Evolutionary conservation across 2,329 filamentous ascomycete genomes (phyloP).

Genomic region (Aspergillus eucalypticola): DNA sequence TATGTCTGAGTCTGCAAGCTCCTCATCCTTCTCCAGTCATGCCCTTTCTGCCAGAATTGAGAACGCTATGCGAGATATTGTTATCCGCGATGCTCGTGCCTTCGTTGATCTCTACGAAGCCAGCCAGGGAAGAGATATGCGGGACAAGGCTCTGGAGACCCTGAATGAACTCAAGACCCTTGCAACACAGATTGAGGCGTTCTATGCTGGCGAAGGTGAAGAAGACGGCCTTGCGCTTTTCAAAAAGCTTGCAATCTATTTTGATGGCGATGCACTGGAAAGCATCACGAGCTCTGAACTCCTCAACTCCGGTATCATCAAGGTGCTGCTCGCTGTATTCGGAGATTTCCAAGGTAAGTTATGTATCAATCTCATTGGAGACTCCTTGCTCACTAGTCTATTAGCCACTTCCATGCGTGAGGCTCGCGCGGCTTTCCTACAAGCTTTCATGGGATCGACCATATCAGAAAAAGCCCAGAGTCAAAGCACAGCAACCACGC

Average conservation of each 20-base stretch:
- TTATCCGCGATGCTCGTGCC: slow-evolving; percentile 73
- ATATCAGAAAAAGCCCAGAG: slow-evolving; percentile 61
- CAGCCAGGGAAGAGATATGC: slow-evolving; percentile 71
- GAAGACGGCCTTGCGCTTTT: slow-evolving; percentile 68
- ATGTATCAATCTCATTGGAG: neutral
- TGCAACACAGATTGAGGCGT: slow-evolving; percentile 69
- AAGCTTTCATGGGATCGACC: slow-evolving; percentile 83
- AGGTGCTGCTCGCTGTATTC: slow-evolving; percentile 79
- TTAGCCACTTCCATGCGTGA: slow-evolving; percentile 39
- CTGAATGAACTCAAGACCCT: slow-evolving; percentile 71
- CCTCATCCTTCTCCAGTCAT: slow-evolving; percentile 54
- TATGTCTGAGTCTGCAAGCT: slow-evolving; percentile 68
- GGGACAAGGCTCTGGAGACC: slow-evolving; percentile 75
- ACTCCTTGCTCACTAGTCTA: neutral
- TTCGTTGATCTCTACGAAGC: slow-evolving; percentile 84
- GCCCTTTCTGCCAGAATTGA: slow-evolving; percentile 40
- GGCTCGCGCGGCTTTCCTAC: slow-evolving; percentile 80
- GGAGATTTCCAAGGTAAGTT: slow-evolving; percentile 61
- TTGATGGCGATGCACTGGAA: slow-evolving; percentile 83
- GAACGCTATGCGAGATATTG: slow-evolving; percentile 67
- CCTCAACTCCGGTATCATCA: slow-evolving; percentile 84
- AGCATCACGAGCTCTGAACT: slow-evolving; percentile 96
- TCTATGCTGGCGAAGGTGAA: slow-evolving; percentile 57
- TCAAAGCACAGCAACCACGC: slow-evolving; percentile 70
- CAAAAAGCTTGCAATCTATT: slow-evolving; percentile 73